Percentiles rank a stretch among this genome's conserved stretches.
phyloP scores from a whole-genome alignment of 1,284 basidiomycete genomes.

The Boletellus dicymbophilus region DNA sequence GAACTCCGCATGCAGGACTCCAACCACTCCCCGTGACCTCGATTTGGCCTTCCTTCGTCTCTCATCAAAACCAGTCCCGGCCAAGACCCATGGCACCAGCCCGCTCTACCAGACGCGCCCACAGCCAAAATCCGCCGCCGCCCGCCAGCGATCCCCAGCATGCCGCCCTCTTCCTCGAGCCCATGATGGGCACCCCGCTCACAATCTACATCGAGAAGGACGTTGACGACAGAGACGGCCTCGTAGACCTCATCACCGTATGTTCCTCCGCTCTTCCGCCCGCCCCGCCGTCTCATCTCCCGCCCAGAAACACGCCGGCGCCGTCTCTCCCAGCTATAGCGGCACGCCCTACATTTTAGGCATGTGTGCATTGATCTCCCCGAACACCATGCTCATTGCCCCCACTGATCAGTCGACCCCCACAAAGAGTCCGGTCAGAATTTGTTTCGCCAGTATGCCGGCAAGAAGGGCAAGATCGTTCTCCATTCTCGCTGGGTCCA shows the following conservation, averaged over 20 bases:
- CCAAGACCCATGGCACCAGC: constrained; percentile 80
- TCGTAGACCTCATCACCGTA: constrained; percentile 66
- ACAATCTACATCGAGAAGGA: constrained; percentile 78
- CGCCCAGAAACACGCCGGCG: constrained; percentile 70
- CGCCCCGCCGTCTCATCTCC: constrained; percentile 7
- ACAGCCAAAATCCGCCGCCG: constrained; percentile 26
- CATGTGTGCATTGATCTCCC: constrained; percentile 36
- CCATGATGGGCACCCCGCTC: constrained; percentile 75
- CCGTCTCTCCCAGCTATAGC: constrained; percentile 70
- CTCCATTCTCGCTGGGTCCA: constrained; percentile 70
- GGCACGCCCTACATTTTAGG: constrained; percentile 76
- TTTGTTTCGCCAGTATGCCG: constrained; percentile 71
- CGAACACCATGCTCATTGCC: constrained; percentile 3
- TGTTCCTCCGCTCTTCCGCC: constrained; percentile 18
- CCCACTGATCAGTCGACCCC: constrained; percentile 47
- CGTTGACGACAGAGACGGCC: constrained; percentile 62
- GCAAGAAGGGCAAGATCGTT: constrained; percentile 76
- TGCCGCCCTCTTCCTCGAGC: constrained; percentile 67
- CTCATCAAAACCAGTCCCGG: constrained; percentile 33
- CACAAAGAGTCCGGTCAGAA: constrained; percentile 78
- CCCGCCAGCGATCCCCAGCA: constrained; percentile 31
- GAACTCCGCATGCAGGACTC: constrained; percentile 37
- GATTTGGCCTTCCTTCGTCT: constrained; percentile 21
- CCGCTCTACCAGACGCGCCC: constrained; percentile 54
- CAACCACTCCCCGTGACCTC: constrained; percentile 34